These are phyloP conservation scores for Sarcomyxa edulis DNA, from an alignment of 768 basidiomycete species.

Conservation along the genomic window DNA sequence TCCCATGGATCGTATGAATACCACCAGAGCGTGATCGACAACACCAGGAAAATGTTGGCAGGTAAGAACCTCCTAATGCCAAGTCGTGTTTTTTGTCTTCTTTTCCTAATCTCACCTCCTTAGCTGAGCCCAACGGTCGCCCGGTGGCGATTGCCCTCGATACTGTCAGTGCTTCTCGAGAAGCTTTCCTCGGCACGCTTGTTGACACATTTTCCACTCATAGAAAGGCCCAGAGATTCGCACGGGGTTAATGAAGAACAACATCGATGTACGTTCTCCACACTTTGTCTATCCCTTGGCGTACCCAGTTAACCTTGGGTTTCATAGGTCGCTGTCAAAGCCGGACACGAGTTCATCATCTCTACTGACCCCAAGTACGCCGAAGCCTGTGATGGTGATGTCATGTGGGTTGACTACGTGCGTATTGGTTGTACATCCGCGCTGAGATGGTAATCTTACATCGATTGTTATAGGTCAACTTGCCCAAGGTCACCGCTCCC, in stretches of 20 bases:
- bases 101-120: neutral
- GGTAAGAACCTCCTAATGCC: conserved; percentile 45
- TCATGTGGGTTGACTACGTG: conserved; percentile 93
- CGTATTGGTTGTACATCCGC: conserved; percentile 22
- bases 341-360: conserved; percentile 92
- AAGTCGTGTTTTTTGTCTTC: neutral
- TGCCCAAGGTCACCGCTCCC: conserved; percentile 93
- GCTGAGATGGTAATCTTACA: neutral
- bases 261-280: conserved; percentile 65
- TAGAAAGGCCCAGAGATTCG: conserved; percentile 99
- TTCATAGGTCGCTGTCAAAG: conserved; percentile 68
- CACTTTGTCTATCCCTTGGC: neutral
- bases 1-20: conserved; percentile 98
- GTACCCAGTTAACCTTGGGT: neutral
- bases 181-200: conserved; percentile 7
- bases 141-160: conserved; percentile 97
- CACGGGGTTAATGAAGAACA: conserved; percentile 87
- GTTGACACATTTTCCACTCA: conserved; percentile 8
- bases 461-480: conserved; percentile 55
- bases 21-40: conserved; percentile 98
- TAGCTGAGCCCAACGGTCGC: conserved; percentile 71
- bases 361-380: conserved; percentile 80
- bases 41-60: conserved; percentile 82
- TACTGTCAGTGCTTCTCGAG: conserved; percentile 55
- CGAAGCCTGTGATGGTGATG: conserved; percentile 75